A percentile compares a stretch with the other conserved stretches of the same genome.
phyloP scores from a whole-genome alignment of 2,329 filamentous ascomycete genomes.

The Aspergillus terreus region DNA sequence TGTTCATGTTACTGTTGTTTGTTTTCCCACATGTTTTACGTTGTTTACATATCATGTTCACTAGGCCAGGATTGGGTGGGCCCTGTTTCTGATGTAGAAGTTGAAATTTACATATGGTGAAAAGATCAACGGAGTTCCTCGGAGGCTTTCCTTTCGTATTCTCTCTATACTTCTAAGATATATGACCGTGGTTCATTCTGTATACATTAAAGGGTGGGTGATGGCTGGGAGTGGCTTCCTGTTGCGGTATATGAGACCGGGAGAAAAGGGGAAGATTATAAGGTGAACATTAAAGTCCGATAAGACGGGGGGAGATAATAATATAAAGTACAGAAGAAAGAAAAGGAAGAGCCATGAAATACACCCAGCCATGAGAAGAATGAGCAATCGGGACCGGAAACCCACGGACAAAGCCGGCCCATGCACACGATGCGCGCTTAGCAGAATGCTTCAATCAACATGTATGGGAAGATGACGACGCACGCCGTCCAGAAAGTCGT shows the following conservation, averaged over 20 bases:
- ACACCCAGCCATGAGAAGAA: slow-evolving; percentile 2
- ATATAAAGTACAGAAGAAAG: neutral
- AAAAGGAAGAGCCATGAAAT: neutral
- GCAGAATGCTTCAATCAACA: slow-evolving; percentile 62
- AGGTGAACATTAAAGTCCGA: neutral
- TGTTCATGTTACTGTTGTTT: slow-evolving; percentile 9
- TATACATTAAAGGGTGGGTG: neutral
- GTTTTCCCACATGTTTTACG: slow-evolving; percentile 6
- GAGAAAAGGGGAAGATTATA: neutral
- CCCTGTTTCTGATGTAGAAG: slow-evolving; percentile 16
- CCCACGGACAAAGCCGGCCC: too few species aligned
- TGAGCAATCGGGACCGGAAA: neutral
- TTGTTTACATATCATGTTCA: slow-evolving; percentile 15
- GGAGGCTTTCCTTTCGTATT: neutral
- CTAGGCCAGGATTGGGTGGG: slow-evolving; percentile 12
- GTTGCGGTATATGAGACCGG: neutral
- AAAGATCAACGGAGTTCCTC: slow-evolving; percentile 1
- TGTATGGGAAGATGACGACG: slow-evolving; percentile 76
- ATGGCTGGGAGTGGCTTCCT: neutral
- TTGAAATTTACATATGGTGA: slow-evolving; percentile 18
- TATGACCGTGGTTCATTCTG: neutral
- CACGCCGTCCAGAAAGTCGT: slow-evolving; percentile 77
- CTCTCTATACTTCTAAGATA: neutral
- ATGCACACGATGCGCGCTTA: slow-evolving; percentile 10
- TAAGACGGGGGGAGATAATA: neutral